phyloP scores from a whole-genome alignment of 2,329 filamentous ascomycete genomes.

The Mariannaea sp. region DNA sequence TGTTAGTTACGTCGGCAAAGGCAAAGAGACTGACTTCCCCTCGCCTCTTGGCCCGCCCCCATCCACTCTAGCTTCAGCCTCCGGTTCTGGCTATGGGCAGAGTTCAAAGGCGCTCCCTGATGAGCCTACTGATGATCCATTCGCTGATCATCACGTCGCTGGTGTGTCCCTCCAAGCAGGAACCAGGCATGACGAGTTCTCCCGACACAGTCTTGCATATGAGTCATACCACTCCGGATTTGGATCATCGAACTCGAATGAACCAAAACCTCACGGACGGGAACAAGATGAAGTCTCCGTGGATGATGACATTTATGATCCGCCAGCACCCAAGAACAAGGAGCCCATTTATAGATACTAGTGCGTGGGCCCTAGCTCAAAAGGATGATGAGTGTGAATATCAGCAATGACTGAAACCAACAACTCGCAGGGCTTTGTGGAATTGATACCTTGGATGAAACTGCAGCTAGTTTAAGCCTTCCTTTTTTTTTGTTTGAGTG shows the following conservation, averaged over 20 bases:
- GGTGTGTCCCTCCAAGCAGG: conserved; percentile 23
- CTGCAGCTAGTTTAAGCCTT: neutral
- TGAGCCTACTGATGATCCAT: conserved; percentile 40
- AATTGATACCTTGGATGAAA: neutral
- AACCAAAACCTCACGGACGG: conserved; percentile 23
- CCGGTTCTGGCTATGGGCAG: conserved; percentile 34
- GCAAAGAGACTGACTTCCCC: conserved; percentile 42
- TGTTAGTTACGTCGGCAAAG: conserved; percentile 39
- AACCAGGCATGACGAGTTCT: conserved; percentile 25
- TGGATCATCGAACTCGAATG: conserved; percentile 24
- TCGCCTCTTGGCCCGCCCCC: conserved; percentile 35
- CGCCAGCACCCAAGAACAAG: conserved; percentile 45
- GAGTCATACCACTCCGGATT: conserved; percentile 50
- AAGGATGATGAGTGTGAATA: neutral
- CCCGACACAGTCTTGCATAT: conserved; percentile 34
- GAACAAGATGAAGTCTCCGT: conserved; percentile 39
- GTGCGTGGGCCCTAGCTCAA: neutral
- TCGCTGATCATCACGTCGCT: conserved; percentile 38
- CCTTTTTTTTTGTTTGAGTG: neutral
- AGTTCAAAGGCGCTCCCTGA: conserved; percentile 24
- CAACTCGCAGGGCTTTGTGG: neutral
- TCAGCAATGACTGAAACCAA: neutral
- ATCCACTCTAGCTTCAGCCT: conserved; percentile 31
- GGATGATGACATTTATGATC: conserved; percentile 49
- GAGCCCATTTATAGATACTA: conserved; percentile 45